Evolutionary conservation across 208 protist species (phyloP).

Genomic region (Leishmania gerbilli): DNA sequence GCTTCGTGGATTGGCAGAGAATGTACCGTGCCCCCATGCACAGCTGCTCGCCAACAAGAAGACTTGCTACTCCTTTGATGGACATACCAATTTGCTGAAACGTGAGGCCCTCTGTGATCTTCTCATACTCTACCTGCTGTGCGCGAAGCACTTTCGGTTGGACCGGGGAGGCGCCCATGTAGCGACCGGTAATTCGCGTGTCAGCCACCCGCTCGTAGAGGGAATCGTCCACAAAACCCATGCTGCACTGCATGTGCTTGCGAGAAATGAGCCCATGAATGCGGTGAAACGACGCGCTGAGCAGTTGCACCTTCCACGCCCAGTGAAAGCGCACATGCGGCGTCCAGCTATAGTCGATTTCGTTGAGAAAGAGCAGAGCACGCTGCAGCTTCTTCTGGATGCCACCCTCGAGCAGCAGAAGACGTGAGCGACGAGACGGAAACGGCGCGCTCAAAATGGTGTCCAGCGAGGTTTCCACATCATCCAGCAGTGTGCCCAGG

Average conservation of each 20-base stretch:
- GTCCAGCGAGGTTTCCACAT: conserved; percentile 53
- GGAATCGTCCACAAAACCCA: conserved; percentile 81
- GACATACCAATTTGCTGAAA: conserved; percentile 75
- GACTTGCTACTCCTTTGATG: conserved; percentile 62
- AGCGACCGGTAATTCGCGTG: conserved; percentile 31
- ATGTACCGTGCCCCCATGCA: conserved; percentile 87
- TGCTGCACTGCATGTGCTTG: conserved; percentile 52
- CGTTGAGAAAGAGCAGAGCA: conserved; percentile 69
- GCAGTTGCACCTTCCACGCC: conserved; percentile 73
- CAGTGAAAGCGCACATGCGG: conserved; percentile 68
- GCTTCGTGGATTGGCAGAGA: conserved; percentile 57
- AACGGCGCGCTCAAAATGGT: conserved; percentile 45
- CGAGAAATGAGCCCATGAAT: conserved; percentile 66
- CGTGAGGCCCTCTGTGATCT: conserved; percentile 49
- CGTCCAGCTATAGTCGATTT: conserved; percentile 82
- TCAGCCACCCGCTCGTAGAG: conserved; percentile 65
- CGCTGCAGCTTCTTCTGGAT: conserved; percentile 59
- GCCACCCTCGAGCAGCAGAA: conserved; percentile 49
- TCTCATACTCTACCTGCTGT: conserved; percentile 62
- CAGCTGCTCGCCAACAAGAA: conserved; percentile 73
- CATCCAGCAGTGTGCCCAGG: conserved; percentile 46
- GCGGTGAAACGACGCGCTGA: conserved; percentile 57
- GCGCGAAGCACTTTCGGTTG: conserved; percentile 45
- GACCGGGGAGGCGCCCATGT: conserved; percentile 21
- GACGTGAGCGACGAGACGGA: conserved; percentile 53